Evolutionary conservation across 2,329 filamentous ascomycete species (phyloP), one percentile per base, ranked within the genome.

Genomic region (Proliferodiscus dingleyae): DNA sequence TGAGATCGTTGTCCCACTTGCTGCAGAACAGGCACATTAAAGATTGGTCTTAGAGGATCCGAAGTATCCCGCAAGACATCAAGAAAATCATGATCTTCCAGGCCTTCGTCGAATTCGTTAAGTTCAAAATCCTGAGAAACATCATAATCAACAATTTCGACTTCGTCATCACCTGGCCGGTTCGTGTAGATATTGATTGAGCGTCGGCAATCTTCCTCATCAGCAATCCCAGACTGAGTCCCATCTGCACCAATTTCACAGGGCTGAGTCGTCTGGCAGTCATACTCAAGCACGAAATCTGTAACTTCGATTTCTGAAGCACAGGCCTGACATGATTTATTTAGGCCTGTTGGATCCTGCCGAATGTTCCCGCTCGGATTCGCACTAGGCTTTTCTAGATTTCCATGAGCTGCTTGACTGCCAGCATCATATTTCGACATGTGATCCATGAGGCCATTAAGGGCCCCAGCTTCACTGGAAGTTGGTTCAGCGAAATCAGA

Each of bases 41-140:
- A 4, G n/a, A 21, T 10, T 18, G 39, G 44, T 24, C 33, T 37
- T 28, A 32, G 38, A 7, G 39, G 41, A 9, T 45, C 21, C 18
- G 41, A 15, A 30, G 30, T 5, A 32, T 53, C 44, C 11, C 52
- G 37, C 6, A 45, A 19, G 22, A 58, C 37, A 15, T 36, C 46
- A 41, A 60, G 46, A 21, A 61, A 23, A 48, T 63, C 58, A 18
- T 45, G 39, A 37, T 61, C 59, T 41, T 55, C 41, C 16, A 61
- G 36, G 4, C 49, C 59, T 34, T 58, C 53, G 32, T 52, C 49
- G 38, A 59, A 60, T 5, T 59, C 51, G 23, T 55, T 40, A n/a
- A 49, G 2, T 2, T 43, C 33, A 16, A 13, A 36, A 29, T 44
- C 22, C 15, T 44, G 44, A 5, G 41, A 23, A 11, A 32, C 19